Base-by-base conservation (phyloP, 2,329 filamentous ascomycete species). In the Aspergillus sp. region DNA sequence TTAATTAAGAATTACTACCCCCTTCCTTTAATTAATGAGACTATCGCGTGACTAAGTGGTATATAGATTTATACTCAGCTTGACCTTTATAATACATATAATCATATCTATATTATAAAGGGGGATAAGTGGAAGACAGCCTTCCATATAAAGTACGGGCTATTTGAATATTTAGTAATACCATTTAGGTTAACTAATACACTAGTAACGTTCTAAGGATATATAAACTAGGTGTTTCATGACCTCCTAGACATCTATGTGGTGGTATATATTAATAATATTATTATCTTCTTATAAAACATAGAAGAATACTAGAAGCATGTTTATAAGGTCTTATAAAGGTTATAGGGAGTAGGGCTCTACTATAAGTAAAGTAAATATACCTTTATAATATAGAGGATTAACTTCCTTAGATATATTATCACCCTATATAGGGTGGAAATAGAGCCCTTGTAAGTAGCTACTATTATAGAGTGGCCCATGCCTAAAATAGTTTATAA, bases 261-360 rank as follows among this genome's bases (percentile, higher is more conserved):
- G 4, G 22, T 58, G 15, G 25, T 52, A 11, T 58, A 58, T 46
- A 43, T 58, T 17, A 50, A 58, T 46, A 50, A 58, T 58, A 58
- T 46, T 51, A 43, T 52, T 52, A 58, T 52, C 38, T 52, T 30
- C 19, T 58, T 31, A 17, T n/a, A 52, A n/a, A 22, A 45, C 15
- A 17, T 30, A 28, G 28, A 51, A 31, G n/a, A 55, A 22, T 31
- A 55, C 30, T 38, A 52, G 7, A 38, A 38, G 9, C 17, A 52
- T 31, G 17, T 52, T 34, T 38, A 52, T 11, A 22, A 52, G 50
- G 11, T 52, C 17, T 19, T 52, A 8, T 15, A 38, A 34, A n/a
- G 17, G 17, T 38, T 31, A 7, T 22, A 52, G 15, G 34, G 38
- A 52, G 17, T 8, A 34, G 17, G 50, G 6, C 17, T 52, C 15